Conservation (phyloP, 441 rosid species). For the Melastoma candidum region DNA sequence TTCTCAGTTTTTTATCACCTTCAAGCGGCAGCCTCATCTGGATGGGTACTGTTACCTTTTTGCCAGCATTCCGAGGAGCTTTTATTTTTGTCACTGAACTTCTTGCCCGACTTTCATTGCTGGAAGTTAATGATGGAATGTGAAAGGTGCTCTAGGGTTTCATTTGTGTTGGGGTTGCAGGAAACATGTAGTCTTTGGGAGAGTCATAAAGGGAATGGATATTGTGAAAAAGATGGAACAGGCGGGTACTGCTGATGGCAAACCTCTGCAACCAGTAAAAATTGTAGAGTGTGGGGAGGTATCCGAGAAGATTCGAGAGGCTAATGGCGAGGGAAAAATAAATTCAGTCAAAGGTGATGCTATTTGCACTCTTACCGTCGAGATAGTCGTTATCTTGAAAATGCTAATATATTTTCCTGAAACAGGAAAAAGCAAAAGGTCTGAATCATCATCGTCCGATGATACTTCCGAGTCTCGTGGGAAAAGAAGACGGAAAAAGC, state of each 20-base stretch:
- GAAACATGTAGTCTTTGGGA: conserved; percentile 96
- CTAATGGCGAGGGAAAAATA: conserved; percentile 51
- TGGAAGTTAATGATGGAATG: conserved; percentile 1
- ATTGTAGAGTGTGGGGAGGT: conserved; percentile 70
- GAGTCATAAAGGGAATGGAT: conserved; percentile 74
- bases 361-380: conserved; percentile 7
- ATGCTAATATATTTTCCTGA: conserved; percentile 13
- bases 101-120: neutral
- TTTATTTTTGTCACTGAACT: neutral
- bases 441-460: conserved; percentile 37
- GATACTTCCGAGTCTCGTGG: conserved; percentile 44
- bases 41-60: conserved; percentile 48
- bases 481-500: conserved; percentile 36
- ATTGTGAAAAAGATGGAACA: conserved; percentile 69
- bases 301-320: conserved; percentile 38
- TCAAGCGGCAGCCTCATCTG: conserved; percentile 76
- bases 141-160: no score
- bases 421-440: conserved; percentile 53
- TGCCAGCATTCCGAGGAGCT: neutral
- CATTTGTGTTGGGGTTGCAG: conserved; percentile 26
- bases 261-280: conserved; percentile 51
- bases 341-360: conserved; percentile 9
- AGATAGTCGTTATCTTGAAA: neutral
- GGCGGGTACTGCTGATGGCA: conserved; percentile 60
- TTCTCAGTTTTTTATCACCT: conserved; percentile 87